Evolutionary conservation across 2,329 filamentous ascomycete species (phyloP).

Genomic region (Xylaria sp.): DNA sequence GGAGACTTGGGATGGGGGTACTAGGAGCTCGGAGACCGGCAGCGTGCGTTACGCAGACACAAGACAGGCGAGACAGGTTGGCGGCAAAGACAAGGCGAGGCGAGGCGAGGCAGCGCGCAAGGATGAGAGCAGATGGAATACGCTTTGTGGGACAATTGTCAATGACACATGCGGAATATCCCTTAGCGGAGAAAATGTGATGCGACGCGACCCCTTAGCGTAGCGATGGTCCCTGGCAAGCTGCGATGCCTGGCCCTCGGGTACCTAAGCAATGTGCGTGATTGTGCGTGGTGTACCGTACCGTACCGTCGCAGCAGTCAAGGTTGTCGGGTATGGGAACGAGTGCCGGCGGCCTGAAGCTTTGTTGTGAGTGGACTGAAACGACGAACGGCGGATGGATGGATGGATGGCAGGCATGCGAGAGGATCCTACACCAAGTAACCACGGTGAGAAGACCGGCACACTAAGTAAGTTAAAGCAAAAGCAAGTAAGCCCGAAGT

Average conservation of each 20-base stretch:
- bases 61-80: too few relatives aligned
- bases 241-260: conserved; percentile 22
- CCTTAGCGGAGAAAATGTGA: conserved; percentile 36
- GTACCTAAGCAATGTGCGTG: conserved; percentile 25
- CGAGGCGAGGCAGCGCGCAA: conserved; percentile 27
- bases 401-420: conserved; percentile 24
- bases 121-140: conserved; percentile 29
- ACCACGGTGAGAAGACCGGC: neutral
- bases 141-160: conserved; percentile 38
- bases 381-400: conserved; percentile 21
- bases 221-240: conserved; percentile 25
- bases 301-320: conserved; percentile 17
- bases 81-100: conserved; percentile 28
- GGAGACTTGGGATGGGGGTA: neutral
- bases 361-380: conserved; percentile 27
- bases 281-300: conserved; percentile 13
- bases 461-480: neutral
- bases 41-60: conserved; percentile 44
- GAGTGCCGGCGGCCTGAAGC: conserved; percentile 23
- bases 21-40: conserved; percentile 38
- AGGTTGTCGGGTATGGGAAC: conserved; percentile 17
- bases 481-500: neutral
- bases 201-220: conserved; percentile 23
- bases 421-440: conserved; percentile 21
- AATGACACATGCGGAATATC: conserved; percentile 34